Evolutionary conservation across 2,329 filamentous ascomycete species (phyloP).

Genomic region (Microsporum audouinii): DNA sequence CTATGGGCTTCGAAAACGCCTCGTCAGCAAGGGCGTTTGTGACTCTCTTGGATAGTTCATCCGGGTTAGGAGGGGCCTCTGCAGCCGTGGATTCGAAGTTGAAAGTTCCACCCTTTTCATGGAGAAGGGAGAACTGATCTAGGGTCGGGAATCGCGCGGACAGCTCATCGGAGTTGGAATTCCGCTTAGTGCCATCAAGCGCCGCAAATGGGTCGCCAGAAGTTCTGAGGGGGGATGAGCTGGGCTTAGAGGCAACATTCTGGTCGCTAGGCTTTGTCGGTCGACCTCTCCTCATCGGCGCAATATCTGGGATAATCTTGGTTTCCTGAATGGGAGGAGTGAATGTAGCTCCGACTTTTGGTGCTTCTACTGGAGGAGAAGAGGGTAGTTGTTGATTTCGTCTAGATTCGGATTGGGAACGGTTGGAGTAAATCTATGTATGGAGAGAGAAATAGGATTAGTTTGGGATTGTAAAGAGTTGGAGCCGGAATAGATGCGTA

Average conservation of each 20-base stretch:
- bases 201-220: slow-evolving; percentile 80
- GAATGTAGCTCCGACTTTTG: slow-evolving; percentile 68
- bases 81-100: slow-evolving; percentile 57
- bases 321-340: slow-evolving; percentile 61
- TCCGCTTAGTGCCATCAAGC: slow-evolving; percentile 56
- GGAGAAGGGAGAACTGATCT: slow-evolving; percentile 82
- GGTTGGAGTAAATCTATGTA: slow-evolving; percentile 56
- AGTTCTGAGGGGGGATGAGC: slow-evolving; percentile 57
- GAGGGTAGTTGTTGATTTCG: slow-evolving; percentile 50
- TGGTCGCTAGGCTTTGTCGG: slow-evolving; percentile 46
- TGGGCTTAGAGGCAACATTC: slow-evolving; percentile 44
- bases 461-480: neutral
- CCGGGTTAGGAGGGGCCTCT: slow-evolving; percentile 34
- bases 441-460: slow-evolving; percentile 4
- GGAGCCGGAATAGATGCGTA: slow-evolving; percentile 36
- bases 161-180: slow-evolving; percentile 58
- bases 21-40: slow-evolving; percentile 72
- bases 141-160: slow-evolving; percentile 78
- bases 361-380: slow-evolving; percentile 43
- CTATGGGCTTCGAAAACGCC: slow-evolving; percentile 52
- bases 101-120: slow-evolving; percentile 73
- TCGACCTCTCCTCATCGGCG: slow-evolving; percentile 83
- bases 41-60: slow-evolving; percentile 53
- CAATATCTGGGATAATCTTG: slow-evolving; percentile 71
- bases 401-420: slow-evolving; percentile 53